A percentile compares a stretch with the other conserved stretches of the same genome.
Conservation (phyloP, 345 rosid genomes). For the Garcia nutans region DNA sequence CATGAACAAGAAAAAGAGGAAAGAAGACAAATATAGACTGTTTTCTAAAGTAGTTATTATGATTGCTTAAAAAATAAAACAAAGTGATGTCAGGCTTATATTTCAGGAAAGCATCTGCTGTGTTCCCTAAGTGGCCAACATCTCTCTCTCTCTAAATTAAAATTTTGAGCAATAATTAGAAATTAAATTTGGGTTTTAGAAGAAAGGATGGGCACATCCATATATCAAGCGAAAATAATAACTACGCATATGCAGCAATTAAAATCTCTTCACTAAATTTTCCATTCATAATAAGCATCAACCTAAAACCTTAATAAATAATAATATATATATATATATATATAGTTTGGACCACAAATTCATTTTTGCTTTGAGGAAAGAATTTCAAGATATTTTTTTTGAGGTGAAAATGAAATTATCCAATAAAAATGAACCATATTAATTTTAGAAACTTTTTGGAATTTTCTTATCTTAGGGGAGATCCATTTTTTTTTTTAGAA, state of each 20-base stretch:
- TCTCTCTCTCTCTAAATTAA: not conserved
- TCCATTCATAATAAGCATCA: not conserved
- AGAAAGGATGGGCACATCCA: not conserved
- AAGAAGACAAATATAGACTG: too few relatives aligned
- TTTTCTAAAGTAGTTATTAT: too few relatives aligned
- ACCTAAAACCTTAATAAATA: too few relatives aligned
- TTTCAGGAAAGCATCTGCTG: not conserved
- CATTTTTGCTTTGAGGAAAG: not conserved
- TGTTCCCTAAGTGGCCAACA: not conserved
- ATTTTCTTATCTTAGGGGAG: too few relatives aligned
- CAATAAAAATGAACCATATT: not conserved
- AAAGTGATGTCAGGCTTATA: not conserved
- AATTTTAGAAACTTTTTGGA: too few relatives aligned
- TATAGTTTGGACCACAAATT: not conserved
- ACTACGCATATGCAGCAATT: not conserved
- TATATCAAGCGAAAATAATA: not conserved
- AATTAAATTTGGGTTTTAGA: not conserved
- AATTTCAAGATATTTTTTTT: not conserved
- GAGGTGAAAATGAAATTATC: not conserved
- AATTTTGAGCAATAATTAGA: not conserved
- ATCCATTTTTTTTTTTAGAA: too few relatives aligned
- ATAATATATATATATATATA: not conserved
- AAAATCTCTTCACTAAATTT: not conserved
- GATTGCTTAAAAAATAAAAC: too few relatives aligned
- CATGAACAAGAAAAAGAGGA: not conserved